Evolutionary conservation across 805 yeast species (phyloP), one percentile per base, ranked within the genome.

Genomic region (Candida sithepensis): DNA sequence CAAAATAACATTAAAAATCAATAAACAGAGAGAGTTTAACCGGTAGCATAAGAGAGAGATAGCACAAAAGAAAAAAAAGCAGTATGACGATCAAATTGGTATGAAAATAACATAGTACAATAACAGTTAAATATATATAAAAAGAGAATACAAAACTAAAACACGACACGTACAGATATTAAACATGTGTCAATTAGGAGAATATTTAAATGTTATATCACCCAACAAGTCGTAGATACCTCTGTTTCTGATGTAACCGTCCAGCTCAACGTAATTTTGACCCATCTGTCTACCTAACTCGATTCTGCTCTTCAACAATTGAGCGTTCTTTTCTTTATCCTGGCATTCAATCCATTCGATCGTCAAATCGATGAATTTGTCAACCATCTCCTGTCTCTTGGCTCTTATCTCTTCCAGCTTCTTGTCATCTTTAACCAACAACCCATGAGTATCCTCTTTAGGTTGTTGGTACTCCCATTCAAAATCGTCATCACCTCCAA

Each of bases 231-330:
- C 99, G 60, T 81, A 88, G 37, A 82, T 70, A 36, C 90, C 81
- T 54, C 90, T 82, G 39, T 85, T 81, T 66, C 99, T 82, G 42
- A 89, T 66, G 54, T 85, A 90, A 1, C 94, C 92, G 61, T 94
- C 98, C 46, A 88, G 66, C 42, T 69, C 64, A 61, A 79, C 74
- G 68, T 85, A 91, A 61, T 86, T 87, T 24, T 73, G 68, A 8
- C 84, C 70, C 42, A 92, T 61, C 50, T 77, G 67, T 44, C 67
- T 67, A 46, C 83, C 79, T 23, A 85, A 47, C 26, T 66, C 65
- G 14, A 80, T 71, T 61, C 82, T 84, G 46, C 81, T 84, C 30
- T 71, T 66, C 61, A 79, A 71, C 51, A 75, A 74, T 44, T 66
- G 58, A 13, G 70, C 69, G 45, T 81, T 77, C 12, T 75, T 78